Evolutionary conservation across 257 asterid species (phyloP).

Genomic region (Leonotis leonurus): DNA sequence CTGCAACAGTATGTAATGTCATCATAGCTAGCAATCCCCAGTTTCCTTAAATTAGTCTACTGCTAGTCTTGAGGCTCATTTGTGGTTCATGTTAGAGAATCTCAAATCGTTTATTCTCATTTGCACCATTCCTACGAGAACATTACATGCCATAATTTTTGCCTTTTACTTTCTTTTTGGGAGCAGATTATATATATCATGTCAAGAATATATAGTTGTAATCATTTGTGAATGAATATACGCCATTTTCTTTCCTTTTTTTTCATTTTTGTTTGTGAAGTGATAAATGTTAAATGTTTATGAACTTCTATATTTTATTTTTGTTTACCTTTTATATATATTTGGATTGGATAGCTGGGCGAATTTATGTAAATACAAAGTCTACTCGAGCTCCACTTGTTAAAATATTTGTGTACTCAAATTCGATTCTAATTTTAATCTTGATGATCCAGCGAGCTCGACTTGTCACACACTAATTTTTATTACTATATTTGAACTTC

Average conservation of each 20-base stretch:
- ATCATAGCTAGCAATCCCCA: not conserved
- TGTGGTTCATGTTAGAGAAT: slow-evolving; percentile 16
- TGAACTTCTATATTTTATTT: too few species aligned
- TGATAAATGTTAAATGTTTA: not conserved
- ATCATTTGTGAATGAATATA: slow-evolving; percentile 25
- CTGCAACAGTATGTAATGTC: slow-evolving; percentile 62
- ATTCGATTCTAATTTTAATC: too few species aligned
- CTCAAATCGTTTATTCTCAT: slow-evolving; percentile 4
- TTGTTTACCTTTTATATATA: too few species aligned
- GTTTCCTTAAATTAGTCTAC: slow-evolving; percentile 7
- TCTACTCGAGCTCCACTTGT: too few species aligned
- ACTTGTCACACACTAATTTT: too few species aligned
- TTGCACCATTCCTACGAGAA: not conserved
- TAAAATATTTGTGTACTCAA: too few species aligned
- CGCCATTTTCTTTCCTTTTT: slow-evolving; percentile 15
- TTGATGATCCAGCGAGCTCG: too few species aligned
- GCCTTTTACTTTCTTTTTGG: too few species aligned
- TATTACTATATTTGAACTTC: too few species aligned
- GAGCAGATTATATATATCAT: slow-evolving; percentile 9
- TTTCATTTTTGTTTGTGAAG: slow-evolving; percentile 9
- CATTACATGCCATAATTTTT: slow-evolving; percentile 12
- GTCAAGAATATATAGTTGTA: slow-evolving; percentile 17
- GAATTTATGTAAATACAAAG: too few species aligned
- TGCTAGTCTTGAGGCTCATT: slow-evolving; percentile 29
- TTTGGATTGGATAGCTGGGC: too few species aligned